These are phyloP conservation scores for Coemansia sp. DNA, from an alignment of 192 early-diverging fungal genomes.

Conservation along the genomic window DNA sequence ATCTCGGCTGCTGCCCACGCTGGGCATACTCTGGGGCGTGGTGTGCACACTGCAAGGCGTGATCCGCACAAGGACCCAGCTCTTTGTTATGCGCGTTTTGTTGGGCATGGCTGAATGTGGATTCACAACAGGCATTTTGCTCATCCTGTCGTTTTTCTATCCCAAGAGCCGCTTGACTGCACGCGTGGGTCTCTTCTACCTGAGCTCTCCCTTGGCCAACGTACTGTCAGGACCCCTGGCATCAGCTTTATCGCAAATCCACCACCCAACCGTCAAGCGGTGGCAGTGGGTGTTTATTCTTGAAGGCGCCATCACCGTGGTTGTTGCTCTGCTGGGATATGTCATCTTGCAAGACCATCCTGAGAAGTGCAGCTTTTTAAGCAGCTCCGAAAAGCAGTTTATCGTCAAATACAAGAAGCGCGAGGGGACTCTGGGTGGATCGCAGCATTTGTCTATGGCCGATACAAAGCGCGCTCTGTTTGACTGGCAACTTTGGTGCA, in stretches of 20 bases:
- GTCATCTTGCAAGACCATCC: conserved; percentile 45
- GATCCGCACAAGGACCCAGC: conserved; percentile 27
- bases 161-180: conserved; percentile 24
- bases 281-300: conserved; percentile 53
- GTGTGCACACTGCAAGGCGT: conserved; percentile 44
- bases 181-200: conserved; percentile 28
- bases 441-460: conserved; percentile 11
- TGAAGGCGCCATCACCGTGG: conserved; percentile 37
- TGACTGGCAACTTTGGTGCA: conserved; percentile 49
- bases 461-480: conserved; percentile 14
- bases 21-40: conserved; percentile 40
- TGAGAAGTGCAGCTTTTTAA: conserved; percentile 38
- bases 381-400: conserved; percentile 31
- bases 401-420: conserved; percentile 23
- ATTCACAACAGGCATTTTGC: conserved; percentile 33
- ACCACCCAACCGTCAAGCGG: conserved; percentile 34
- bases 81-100: conserved; percentile 36
- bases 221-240: conserved; percentile 43
- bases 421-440: conserved; percentile 41
- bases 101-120: conserved; percentile 47
- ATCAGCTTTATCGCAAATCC: conserved; percentile 39
- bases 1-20: conserved; percentile 32
- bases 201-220: conserved; percentile 41
- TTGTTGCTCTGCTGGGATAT: conserved; percentile 26
- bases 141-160: conserved; percentile 46